A percentile compares a stretch with the other conserved stretches of the same genome.
These are phyloP conservation scores for Blastobotrys muscicola DNA, from an alignment of 805 yeast species.

Conservation along the genomic window DNA sequence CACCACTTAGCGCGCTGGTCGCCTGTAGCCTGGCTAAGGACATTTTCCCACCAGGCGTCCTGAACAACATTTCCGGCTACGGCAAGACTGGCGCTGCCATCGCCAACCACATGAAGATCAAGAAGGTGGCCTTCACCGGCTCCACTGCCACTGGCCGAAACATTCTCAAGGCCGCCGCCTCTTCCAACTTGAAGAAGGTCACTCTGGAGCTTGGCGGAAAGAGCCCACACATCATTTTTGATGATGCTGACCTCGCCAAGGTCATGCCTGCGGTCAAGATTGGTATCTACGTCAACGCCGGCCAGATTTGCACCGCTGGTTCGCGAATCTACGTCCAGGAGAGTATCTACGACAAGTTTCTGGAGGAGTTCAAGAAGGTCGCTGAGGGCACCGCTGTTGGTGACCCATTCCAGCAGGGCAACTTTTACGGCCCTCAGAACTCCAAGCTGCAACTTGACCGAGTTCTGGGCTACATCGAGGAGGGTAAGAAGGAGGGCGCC, in stretches of 20 bases:
- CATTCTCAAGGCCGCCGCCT: conserved; percentile 69
- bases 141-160: conserved; percentile 82
- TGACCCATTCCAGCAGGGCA: conserved; percentile 64
- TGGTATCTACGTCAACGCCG: conserved; percentile 88
- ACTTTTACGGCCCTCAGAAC: conserved; percentile 86
- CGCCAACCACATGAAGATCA: conserved; percentile 53
- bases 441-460: conserved; percentile 66
- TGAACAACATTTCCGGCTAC: conserved; percentile 59
- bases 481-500: conserved; percentile 80
- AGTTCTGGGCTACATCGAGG: conserved; percentile 62
- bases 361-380: conserved; percentile 44
- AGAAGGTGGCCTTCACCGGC: conserved; percentile 90
- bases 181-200: conserved; percentile 68
- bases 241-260: conserved; percentile 71
- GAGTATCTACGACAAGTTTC: conserved; percentile 63
- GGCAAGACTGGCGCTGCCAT: conserved; percentile 64
- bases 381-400: conserved; percentile 45
- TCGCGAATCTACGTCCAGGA: conserved; percentile 87
- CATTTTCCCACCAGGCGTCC: conserved; percentile 70
- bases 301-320: conserved; percentile 94
- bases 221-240: conserved; percentile 81
- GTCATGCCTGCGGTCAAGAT: conserved; percentile 64
- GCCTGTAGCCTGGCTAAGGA: conserved; percentile 42
- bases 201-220: conserved; percentile 95
- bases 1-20: conserved; percentile 60